Evolutionary conservation across 371 early-diverging fungal genomes (phyloP).

Genomic region (Vairimorpha apis): DNA sequence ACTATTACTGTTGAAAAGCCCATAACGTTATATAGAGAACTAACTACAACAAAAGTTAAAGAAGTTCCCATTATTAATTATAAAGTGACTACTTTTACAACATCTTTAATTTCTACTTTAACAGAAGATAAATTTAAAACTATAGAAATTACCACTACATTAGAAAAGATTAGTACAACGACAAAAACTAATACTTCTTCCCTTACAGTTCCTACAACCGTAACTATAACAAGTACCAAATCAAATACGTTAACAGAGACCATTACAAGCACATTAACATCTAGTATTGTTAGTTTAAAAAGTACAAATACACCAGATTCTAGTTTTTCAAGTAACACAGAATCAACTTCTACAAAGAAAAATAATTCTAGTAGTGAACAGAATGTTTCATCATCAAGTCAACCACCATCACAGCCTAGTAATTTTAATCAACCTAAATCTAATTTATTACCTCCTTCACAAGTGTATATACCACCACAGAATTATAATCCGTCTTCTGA

Average conservation of each 20-base stretch:
- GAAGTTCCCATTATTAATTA: slow-evolving; percentile 56
- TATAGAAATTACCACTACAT: not conserved
- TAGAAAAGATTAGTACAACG: not conserved
- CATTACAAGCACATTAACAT: not conserved
- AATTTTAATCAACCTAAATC: no score
- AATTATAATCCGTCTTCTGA: no score
- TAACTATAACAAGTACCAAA: not conserved
- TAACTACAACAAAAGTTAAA: slow-evolving; percentile 47
- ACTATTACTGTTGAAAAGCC: slow-evolving; percentile 52
- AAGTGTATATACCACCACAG: no score
- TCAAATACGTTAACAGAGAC: slow-evolving; percentile 15
- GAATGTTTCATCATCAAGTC: not conserved
- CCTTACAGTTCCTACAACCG: not conserved
- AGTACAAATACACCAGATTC: not conserved
- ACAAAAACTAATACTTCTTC: not conserved
- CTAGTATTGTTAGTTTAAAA: not conserved
- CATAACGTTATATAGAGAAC: slow-evolving; percentile 57
- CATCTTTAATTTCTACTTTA: slow-evolving; percentile 21
- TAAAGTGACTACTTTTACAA: slow-evolving; percentile 54
- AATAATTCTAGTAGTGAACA: not conserved
- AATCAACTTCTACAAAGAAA: not conserved
- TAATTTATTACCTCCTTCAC: no score
- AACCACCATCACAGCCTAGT: no score
- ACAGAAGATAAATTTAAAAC: slow-evolving; percentile 11
- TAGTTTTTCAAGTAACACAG: not conserved